Evolutionary conservation across 441 rosid species (phyloP), one percentile per base, ranked within the genome.

Genomic region (Gossypium schwendimanii): DNA sequence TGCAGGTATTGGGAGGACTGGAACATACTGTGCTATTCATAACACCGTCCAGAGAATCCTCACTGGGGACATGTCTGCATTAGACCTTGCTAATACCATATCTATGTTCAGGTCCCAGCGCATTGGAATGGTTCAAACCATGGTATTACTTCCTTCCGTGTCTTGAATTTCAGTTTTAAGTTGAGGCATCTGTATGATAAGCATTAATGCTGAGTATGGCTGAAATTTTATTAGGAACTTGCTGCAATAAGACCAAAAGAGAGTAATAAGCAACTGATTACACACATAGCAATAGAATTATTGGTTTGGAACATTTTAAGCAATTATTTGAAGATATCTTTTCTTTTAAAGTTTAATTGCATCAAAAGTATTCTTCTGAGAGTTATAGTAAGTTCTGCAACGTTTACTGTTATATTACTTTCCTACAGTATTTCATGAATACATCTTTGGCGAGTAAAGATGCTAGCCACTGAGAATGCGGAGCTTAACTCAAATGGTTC

Each of bases 1-100:
- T 87, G 98, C 98, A 80, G 98, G 98, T 58, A 90, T 92, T 77
- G 97, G 98, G 49, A 92, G 98, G 87, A 92, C 95, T 10, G 98
- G 98, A 78, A 84, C 98, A 52, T 94, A 89, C 82, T 92, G 97
- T 78, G 75, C 92, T 53, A 85, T 92, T 79, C 98, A 94, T 77
- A 92, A 86, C 81, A 90, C 97, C 17, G 77, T 94, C 69, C 97
- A 91, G 86, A 86, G 97, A 81, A 89, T 94, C 79, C 90, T 94
- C 74, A 76, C 31, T 49, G 98, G 98, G 4, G 97, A 94, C 78
- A 82, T 84, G 94, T 85, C 97, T 76, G 92, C 97, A 14, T 69
- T 88, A 72, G 87, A 91, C 77, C 78, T 94, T 72, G 86, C 86
- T 79, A 77, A 83, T 63, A 94, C 97, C 0, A 59, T 94, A 58